Evolutionary conservation across 2,329 filamentous ascomycete species (phyloP).

Genomic region (Exserohilum rostratum): DNA sequence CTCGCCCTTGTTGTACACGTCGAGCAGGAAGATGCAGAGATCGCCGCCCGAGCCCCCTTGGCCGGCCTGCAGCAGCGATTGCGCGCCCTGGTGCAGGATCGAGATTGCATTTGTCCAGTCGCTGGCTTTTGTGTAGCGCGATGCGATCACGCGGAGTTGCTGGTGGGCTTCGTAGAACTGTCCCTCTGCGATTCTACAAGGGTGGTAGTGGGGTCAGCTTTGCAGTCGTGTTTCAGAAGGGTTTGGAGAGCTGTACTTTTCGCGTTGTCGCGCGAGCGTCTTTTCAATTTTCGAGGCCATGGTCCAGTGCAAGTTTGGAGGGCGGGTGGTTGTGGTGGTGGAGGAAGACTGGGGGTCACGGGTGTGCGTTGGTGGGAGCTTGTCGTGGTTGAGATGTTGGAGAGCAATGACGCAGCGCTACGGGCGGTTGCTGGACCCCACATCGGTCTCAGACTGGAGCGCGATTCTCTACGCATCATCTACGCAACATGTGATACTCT

Average conservation of each 20-base stretch:
- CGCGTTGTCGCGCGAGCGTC: slow-evolving; percentile 76
- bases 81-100: slow-evolving; percentile 82
- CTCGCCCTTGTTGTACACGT: slow-evolving; percentile 88
- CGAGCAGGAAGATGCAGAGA: slow-evolving; percentile 82
- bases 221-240: background rate
- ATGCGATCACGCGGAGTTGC: slow-evolving; percentile 92
- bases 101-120: slow-evolving; percentile 88
- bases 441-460: slow-evolving; percentile 3
- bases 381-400: slow-evolving; percentile 1
- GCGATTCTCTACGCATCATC: background rate
- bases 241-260: slow-evolving; percentile 61
- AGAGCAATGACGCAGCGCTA: slow-evolving; percentile 27
- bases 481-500: background rate
- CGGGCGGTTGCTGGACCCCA: slow-evolving; percentile 18
- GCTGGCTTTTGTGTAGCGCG: slow-evolving; percentile 86
- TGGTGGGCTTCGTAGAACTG: slow-evolving; percentile 98
- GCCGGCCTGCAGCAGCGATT: slow-evolving; percentile 85
- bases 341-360: background rate
- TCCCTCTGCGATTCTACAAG: slow-evolving; percentile 77
- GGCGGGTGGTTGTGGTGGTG: background rate
- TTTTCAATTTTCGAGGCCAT: slow-evolving; percentile 67
- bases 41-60: slow-evolving; percentile 94
- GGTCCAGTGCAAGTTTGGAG: background rate
- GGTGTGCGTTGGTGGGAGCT: slow-evolving; percentile 3
- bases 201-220: slow-evolving; percentile 23